Evolutionary conservation across 441 rosid species (phyloP).

Genomic region (Pelargonium fulgidum): DNA sequence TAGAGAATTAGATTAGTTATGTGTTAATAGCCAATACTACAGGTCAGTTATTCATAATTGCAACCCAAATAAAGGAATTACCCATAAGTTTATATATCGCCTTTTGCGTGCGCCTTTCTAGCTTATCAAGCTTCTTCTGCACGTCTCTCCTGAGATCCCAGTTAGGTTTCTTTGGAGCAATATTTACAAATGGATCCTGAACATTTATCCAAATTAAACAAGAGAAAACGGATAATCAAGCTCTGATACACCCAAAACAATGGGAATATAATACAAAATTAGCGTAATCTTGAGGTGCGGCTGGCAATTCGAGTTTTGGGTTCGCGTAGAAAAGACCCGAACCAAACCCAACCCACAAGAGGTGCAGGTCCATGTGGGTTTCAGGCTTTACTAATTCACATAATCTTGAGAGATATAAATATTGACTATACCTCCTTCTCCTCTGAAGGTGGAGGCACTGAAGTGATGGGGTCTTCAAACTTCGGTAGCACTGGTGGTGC

Average conservation of each 20-base stretch:
- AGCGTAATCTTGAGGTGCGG: too few relatives aligned
- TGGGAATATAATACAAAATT: too few relatives aligned
- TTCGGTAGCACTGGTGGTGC: constrained; percentile 86
- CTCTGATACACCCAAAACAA: not conserved
- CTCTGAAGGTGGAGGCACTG: constrained; percentile 50
- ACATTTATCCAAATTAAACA: not conserved
- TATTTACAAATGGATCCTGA: constrained; percentile 88
- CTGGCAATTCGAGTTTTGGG: not conserved
- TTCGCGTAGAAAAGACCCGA: not conserved
- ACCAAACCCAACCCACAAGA: too few relatives aligned
- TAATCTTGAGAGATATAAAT: constrained; percentile 15
- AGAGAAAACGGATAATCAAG: constrained; percentile 8
- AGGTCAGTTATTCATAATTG: too few relatives aligned
- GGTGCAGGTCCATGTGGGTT: not conserved
- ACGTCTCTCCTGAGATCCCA: constrained; percentile 95
- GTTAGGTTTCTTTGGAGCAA: constrained; percentile 97
- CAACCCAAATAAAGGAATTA: constrained; percentile 10
- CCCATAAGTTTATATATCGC: constrained; percentile 76
- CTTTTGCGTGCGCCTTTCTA: constrained; percentile 78
- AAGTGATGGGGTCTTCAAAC: constrained; percentile 76
- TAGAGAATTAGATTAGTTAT: too few relatives aligned
- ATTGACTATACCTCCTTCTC: constrained; percentile 48
- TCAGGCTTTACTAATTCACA: not conserved
- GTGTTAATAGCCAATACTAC: too few relatives aligned
- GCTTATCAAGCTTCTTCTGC: constrained; percentile 96